These are phyloP conservation scores for Groenewaldozyma auringiensis DNA, from an alignment of 1,139 yeast species.

Conservation along the genomic window DNA sequence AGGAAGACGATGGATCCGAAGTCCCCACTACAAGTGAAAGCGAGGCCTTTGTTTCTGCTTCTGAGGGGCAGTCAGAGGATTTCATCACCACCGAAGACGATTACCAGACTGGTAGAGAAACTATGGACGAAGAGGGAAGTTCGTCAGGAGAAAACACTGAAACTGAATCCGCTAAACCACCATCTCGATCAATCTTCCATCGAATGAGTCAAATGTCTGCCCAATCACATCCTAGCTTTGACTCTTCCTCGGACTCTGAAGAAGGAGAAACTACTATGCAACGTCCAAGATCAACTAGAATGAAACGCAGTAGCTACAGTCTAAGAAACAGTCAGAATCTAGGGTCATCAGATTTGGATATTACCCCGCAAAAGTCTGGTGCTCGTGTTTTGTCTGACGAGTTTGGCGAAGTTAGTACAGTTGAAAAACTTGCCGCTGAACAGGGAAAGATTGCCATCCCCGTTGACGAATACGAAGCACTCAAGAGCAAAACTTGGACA, in stretches of 20 bases:
- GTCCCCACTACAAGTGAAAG: slow-evolving; percentile 19
- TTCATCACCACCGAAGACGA: slow-evolving; percentile 31
- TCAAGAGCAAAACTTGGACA: slow-evolving; percentile 16
- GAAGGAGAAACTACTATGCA: slow-evolving; percentile 1
- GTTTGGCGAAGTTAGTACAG: slow-evolving; percentile 32
- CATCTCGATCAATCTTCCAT: background rate
- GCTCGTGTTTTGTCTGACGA: slow-evolving; percentile 22
- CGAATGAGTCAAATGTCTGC: slow-evolving; percentile 1
- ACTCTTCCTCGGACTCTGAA: background rate
- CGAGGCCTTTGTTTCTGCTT: slow-evolving; percentile 28
- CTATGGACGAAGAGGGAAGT: slow-evolving; percentile 22
- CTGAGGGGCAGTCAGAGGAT: slow-evolving; percentile 29
- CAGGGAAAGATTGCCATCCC: slow-evolving; percentile 47
- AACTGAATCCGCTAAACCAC: slow-evolving; percentile 23
- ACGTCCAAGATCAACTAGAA: slow-evolving; percentile 12
- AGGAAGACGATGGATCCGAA: slow-evolving; percentile 12
- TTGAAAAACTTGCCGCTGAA: slow-evolving; percentile 43
- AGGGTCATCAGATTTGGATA: slow-evolving; percentile 5
- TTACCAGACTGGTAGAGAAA: slow-evolving; percentile 28
- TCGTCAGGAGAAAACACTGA: slow-evolving; percentile 33
- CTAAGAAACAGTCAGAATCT: slow-evolving; percentile 10
- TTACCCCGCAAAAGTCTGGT: slow-evolving; percentile 8
- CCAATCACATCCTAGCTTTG: background rate
- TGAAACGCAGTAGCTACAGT: slow-evolving; percentile 12
- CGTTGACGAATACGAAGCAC: slow-evolving; percentile 37